Base-by-base conservation (phyloP, 371 early-diverging fungal genomes). In the Saksenaea vasiformis region DNA sequence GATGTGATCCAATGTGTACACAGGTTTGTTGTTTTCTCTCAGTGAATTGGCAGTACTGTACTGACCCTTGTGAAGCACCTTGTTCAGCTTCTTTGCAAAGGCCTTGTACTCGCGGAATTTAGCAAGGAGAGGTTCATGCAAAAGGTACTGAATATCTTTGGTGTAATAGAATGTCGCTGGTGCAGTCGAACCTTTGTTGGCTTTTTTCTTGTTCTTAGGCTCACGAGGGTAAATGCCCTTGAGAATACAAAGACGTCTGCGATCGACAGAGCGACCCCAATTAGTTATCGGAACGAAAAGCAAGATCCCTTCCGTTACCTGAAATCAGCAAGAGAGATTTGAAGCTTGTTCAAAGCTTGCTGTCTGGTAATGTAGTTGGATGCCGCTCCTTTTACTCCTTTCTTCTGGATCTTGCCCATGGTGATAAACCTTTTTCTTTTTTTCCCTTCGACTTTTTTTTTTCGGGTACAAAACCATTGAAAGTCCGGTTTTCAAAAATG, bases 211-310 rank as follows among this genome's bases (percentile, higher is more conserved):
- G 84, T 92, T 95, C 65, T 87, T 89, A 43, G 99, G 99, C 73
- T 96, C 96, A 53, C 95, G 91, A 17, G 99, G 99, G 79, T 98
- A 97, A 65, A 98, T 93, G 35, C 99, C 99, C 83, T 98, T 98
- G 66, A 98, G 80, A 73, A 98, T 98, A 83, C 98, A 98, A 60
- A 98, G 85, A 44, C 97, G 95, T 77, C 98, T 90, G 66, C 22
- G 36, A 55, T 38, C 39, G 37, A 37, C 37, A 57, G 15, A 34
- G 59, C 54, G 54, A 19, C 36, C 47, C 36, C n/a, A 28, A 17
- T 15, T 0, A 58, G 51, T n/a, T 24, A 27, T 54, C 19, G 22
- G 10, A 27, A n/a, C 36, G 26, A 14, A 14, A 19, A 26, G 19
- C 26, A 27, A 43, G 34, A 17, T 67, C 19, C 69, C 31, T 31